Conservation (phyloP, 192 early-diverging fungal genomes). For the Ramicandelaber brevisporus region DNA sequence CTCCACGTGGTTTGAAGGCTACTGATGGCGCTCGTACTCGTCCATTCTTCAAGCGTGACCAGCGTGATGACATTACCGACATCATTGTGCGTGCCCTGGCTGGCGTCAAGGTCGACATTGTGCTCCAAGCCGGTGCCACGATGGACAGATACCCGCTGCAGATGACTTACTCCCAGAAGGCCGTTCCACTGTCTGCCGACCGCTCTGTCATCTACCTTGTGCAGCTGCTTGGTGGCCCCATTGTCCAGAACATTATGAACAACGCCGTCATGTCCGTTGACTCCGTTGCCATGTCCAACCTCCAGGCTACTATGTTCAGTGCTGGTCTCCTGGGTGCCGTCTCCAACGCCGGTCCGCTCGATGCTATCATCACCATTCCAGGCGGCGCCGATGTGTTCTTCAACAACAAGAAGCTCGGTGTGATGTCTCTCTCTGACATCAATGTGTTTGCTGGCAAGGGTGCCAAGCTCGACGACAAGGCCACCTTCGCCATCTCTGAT, state of each 20-base stretch:
- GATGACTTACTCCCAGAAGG: conserved; percentile 11
- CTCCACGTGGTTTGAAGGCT: background rate
- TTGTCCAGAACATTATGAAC: conserved; percentile 25
- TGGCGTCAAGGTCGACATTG: conserved; percentile 17
- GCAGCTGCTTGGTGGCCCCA: conserved; percentile 22
- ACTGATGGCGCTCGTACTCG: background rate
- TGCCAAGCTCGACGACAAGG: conserved; percentile 19
- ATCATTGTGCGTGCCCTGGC: conserved; percentile 15
- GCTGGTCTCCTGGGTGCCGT: conserved; percentile 11
- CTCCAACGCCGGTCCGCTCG: conserved; percentile 10
- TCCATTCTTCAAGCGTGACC: too few relatives aligned
- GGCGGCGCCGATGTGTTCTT: conserved; percentile 8
- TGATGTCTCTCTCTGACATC: conserved; percentile 2
- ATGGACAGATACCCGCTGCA: conserved; percentile 20
- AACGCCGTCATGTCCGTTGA: conserved; percentile 4
- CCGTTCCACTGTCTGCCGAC: conserved; percentile 14
- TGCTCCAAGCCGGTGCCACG: conserved; percentile 11
- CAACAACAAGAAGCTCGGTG: conserved; percentile 10
- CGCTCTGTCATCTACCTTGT: conserved; percentile 17
- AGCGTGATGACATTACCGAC: conserved; percentile 1
- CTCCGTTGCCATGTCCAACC: conserved; percentile 10
- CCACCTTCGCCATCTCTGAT: conserved; percentile 20
- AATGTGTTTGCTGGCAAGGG: conserved; percentile 8
- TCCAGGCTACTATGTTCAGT: conserved; percentile 10
- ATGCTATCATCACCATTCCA: conserved; percentile 12